A percentile compares a stretch with the other conserved stretches of the same genome.
phyloP scores from a whole-genome alignment of 2,329 filamentous ascomycete genomes.

The Plenodomus biglobosus region DNA sequence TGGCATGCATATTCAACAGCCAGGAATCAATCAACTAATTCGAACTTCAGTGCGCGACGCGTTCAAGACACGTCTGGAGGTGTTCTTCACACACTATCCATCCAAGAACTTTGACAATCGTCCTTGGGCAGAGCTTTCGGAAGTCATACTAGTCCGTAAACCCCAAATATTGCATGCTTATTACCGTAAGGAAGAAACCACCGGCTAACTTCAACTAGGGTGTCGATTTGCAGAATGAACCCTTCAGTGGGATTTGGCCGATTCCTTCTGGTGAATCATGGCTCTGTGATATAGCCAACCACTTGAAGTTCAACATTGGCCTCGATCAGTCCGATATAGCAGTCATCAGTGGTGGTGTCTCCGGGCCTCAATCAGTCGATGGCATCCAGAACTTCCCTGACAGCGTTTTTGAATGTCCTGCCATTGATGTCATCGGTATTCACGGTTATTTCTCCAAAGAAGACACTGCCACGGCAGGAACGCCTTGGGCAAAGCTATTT shows the following conservation, averaged over 20 bases:
- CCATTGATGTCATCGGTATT: slow-evolving; percentile 40
- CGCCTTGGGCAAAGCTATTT: slow-evolving; percentile 39
- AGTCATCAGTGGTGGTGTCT: slow-evolving; percentile 41
- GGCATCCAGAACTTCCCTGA: slow-evolving; percentile 38
- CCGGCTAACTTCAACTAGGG: slow-evolving; percentile 22
- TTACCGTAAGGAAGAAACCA: not conserved
- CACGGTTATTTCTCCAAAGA: slow-evolving; percentile 37
- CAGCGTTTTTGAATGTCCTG: slow-evolving; percentile 34
- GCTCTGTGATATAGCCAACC: slow-evolving; percentile 40
- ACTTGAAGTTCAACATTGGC: slow-evolving; percentile 32
- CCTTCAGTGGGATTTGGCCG: slow-evolving; percentile 39
- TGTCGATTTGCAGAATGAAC: slow-evolving; percentile 41
- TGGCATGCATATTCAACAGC: not conserved
- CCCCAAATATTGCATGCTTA: slow-evolving; percentile 2
- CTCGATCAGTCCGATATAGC: slow-evolving; percentile 35
- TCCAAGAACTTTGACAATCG: slow-evolving; percentile 38
- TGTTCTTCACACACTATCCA: slow-evolving; percentile 41
- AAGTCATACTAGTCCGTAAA: slow-evolving; percentile 33
- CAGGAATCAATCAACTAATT: not conserved
- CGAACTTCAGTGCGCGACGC: slow-evolving; percentile 19
- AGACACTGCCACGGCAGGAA: slow-evolving; percentile 31
- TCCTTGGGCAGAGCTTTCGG: slow-evolving; percentile 33
- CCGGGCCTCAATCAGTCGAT: slow-evolving; percentile 26
- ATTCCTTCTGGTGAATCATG: slow-evolving; percentile 39
- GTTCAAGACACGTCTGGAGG: slow-evolving; percentile 38